phyloP scores from a whole-genome alignment of 2,329 filamentous ascomycete species.

The Colletotrichum chrysophilum region DNA sequence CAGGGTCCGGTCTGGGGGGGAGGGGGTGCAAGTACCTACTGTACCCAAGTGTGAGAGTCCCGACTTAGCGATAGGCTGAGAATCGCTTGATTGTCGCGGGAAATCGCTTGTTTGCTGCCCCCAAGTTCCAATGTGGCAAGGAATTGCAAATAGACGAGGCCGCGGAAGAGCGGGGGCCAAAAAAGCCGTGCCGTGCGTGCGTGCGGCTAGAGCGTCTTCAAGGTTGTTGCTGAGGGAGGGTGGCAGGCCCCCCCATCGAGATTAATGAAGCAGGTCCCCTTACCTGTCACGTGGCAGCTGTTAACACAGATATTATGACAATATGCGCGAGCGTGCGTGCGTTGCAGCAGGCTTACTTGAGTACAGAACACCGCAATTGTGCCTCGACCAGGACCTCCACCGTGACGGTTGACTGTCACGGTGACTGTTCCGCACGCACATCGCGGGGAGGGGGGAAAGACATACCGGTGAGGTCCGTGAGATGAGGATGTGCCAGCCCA shows the following conservation, averaged over 20 bases:
- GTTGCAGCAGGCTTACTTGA: neutral
- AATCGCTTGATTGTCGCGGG: neutral
- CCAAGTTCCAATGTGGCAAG: conserved; percentile 12
- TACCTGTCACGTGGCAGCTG: conserved; percentile 1
- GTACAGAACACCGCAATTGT: neutral
- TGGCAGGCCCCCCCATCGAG: neutral
- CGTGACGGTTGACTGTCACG: neutral
- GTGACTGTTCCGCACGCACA: neutral
- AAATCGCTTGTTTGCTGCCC: conserved; percentile 26
- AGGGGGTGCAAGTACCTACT: neutral
- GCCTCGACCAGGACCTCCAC: neutral
- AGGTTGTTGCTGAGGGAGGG: neutral
- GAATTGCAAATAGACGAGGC: conserved; percentile 7
- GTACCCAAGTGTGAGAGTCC: neutral
- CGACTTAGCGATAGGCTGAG: conserved; percentile 7
- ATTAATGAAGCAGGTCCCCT: neutral
- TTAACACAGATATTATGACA: neutral
- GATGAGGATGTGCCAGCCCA: conserved; percentile 10
- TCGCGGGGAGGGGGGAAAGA: neutral
- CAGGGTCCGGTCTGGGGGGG: neutral
- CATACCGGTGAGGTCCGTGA: conserved; percentile 4
- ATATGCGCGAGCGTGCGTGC: neutral
- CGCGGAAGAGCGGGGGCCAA: conserved; percentile 12
- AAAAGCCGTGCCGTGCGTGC: conserved; percentile 23
- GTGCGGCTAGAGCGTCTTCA: conserved; percentile 14